phyloP scores from a whole-genome alignment of 2,329 filamentous ascomycete genomes.

The Zymoseptoria crescenta region DNA sequence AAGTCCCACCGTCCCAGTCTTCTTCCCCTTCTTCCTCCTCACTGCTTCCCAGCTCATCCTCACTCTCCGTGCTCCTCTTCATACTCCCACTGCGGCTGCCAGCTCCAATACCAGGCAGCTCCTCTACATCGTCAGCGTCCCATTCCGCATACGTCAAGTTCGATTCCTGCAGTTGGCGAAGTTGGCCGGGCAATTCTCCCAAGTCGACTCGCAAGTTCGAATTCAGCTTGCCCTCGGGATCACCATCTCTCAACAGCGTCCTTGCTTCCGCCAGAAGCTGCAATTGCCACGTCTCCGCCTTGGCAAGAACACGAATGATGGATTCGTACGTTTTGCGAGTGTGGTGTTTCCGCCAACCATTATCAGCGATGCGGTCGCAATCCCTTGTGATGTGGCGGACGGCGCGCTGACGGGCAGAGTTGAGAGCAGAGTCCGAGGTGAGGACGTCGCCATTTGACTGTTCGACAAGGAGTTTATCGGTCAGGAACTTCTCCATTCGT shows the following conservation, averaged over 20 bases:
- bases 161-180: background rate
- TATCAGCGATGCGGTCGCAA: background rate
- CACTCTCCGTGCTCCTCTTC: slow-evolving; percentile 1
- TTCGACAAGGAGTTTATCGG: slow-evolving; percentile 3
- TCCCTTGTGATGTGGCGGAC: slow-evolving; percentile 2
- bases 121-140: background rate
- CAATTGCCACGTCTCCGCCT: slow-evolving; percentile 3
- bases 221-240: background rate
- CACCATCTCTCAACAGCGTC: background rate
- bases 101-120: background rate
- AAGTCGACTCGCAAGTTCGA: background rate
- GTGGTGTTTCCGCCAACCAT: slow-evolving; percentile 1
- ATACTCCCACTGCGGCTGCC: background rate
- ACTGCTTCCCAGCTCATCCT: slow-evolving; percentile 6
- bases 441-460: background rate
- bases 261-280: background rate
- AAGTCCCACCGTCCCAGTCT: background rate
- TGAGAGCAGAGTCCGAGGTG: slow-evolving; percentile 1
- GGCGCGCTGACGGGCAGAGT: slow-evolving; percentile 2
- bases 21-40: slow-evolving; percentile 2
- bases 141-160: slow-evolving; percentile 1
- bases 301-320: slow-evolving; percentile 3
- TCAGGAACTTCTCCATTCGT: slow-evolving; percentile 3
- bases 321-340: slow-evolving; percentile 4
- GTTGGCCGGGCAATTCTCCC: background rate